Conservation (phyloP, 2,329 filamentous ascomycete genomes). For the Drechslerella coelobrocha region DNA sequence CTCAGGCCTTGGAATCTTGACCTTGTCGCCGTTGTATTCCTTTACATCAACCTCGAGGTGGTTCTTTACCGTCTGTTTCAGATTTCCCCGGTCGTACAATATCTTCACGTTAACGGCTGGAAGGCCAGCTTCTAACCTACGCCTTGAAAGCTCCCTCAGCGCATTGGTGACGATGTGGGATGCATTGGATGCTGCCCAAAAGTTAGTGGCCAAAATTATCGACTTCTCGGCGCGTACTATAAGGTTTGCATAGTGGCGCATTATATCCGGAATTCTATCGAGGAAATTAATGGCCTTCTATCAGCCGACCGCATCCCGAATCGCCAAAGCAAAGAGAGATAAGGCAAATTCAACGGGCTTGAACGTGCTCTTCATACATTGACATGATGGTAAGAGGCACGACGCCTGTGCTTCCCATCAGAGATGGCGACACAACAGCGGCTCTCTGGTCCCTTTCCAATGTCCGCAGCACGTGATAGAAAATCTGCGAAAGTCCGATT, state of each 20-base stretch:
- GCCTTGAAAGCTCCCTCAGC: conserved; percentile 71
- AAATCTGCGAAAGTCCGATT: conserved; percentile 61
- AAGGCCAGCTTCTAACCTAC: conserved; percentile 63
- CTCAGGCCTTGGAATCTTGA: conserved; percentile 68
- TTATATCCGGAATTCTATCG: conserved; percentile 69
- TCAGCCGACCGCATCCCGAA: not conserved
- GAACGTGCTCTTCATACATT: conserved; percentile 57
- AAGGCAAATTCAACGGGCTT: not conserved
- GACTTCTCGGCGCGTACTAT: conserved; percentile 76
- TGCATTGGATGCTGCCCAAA: conserved; percentile 74
- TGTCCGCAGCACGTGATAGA: conserved; percentile 69
- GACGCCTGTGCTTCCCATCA: conserved; percentile 69
- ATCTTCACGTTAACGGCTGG: conserved; percentile 73
- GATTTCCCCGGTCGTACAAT: conserved; percentile 74
- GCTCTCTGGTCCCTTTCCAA: conserved; percentile 63
- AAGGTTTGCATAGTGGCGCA: conserved; percentile 76
- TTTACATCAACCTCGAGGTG: conserved; percentile 68
- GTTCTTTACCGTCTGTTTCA: conserved; percentile 70
- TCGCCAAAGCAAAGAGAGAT: too few relatives aligned
- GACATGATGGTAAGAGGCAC: conserved; percentile 74
- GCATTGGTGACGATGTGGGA: conserved; percentile 72
- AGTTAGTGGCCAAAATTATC: conserved; percentile 77
- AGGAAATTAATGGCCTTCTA: not conserved
- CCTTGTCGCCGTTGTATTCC: conserved; percentile 66
- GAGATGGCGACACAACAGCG: conserved; percentile 66